phyloP scores from a whole-genome alignment of 371 early-diverging fungal genomes.

The Actinomucor elegans region DNA sequence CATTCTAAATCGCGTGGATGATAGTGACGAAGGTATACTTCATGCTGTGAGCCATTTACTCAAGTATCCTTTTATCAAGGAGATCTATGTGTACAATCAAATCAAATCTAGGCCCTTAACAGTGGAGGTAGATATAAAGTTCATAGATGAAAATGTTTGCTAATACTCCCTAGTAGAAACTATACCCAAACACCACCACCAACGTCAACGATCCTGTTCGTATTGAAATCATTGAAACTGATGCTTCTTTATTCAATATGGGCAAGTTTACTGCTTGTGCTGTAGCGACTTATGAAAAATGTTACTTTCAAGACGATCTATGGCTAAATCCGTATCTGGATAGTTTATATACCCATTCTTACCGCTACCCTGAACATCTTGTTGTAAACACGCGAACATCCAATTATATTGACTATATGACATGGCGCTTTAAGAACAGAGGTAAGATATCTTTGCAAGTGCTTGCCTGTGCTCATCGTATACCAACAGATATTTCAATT shows the following conservation, averaged over 20 bases:
- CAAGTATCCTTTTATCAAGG: constrained; percentile 47
- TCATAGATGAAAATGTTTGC: background rate
- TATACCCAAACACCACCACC: background rate
- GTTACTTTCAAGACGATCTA: constrained; percentile 67
- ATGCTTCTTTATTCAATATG: background rate
- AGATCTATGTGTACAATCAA: constrained; percentile 49
- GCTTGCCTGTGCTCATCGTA: background rate
- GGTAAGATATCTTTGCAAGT: background rate
- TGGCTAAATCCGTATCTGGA: constrained; percentile 65
- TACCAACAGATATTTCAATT: constrained; percentile 38
- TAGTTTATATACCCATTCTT: constrained; percentile 58
- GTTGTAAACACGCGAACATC: constrained; percentile 53
- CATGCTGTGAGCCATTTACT: constrained; percentile 36
- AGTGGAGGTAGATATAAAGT: constrained; percentile 8
- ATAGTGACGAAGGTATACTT: constrained; percentile 39
- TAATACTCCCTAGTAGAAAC: background rate
- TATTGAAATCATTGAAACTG: constrained; percentile 12
- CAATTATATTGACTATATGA: constrained; percentile 52
- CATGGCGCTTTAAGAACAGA: constrained; percentile 50
- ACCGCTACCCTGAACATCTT: constrained; percentile 48
- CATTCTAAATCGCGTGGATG: constrained; percentile 49
- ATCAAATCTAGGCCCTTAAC: constrained; percentile 27
- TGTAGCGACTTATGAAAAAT: constrained; percentile 46
- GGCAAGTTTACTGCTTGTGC: constrained; percentile 42
- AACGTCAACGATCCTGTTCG: background rate